These are phyloP conservation scores for Diplodia seriata DNA, from an alignment of 2,329 filamentous ascomycete species.

Conservation along the genomic window DNA sequence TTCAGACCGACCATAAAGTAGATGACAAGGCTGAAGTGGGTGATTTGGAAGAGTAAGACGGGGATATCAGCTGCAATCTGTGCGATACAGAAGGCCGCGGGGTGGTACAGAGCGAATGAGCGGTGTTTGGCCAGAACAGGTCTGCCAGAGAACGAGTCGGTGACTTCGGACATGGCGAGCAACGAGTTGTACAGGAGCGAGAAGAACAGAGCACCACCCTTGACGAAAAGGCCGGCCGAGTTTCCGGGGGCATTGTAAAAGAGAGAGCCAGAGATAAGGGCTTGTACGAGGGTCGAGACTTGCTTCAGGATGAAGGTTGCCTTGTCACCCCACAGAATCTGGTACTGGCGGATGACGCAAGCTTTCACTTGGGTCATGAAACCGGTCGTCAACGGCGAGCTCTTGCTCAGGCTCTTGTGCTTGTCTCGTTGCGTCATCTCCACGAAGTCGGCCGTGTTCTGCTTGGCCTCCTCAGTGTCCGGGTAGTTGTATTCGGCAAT, in stretches of 20 bases:
- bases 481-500: conserved; percentile 65
- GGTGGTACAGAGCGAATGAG: conserved; percentile 87
- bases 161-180: conserved; percentile 71
- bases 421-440: conserved; percentile 63
- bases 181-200: conserved; percentile 68
- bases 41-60: conserved; percentile 64
- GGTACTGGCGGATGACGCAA: conserved; percentile 66
- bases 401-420: conserved; percentile 59
- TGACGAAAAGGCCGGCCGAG: conserved; percentile 67
- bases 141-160: conserved; percentile 61
- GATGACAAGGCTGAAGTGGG: conserved; percentile 65
- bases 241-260: conserved; percentile 69
- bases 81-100: conserved; percentile 76
- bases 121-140: conserved; percentile 88
- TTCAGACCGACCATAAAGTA: conserved; percentile 87
- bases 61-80: conserved; percentile 68
- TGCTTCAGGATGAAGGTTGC: conserved; percentile 69
- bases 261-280: conserved; percentile 69
- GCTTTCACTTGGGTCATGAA: conserved; percentile 58
- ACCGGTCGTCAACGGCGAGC: conserved; percentile 59
- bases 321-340: conserved; percentile 70
- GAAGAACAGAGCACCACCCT: conserved; percentile 70
- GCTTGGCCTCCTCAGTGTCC: conserved; percentile 53
- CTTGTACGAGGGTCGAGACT: conserved; percentile 62
- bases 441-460: conserved; percentile 57